Base-by-base conservation (phyloP, 108 stramenopile genomes). In the Conticribra guillardii region DNA sequence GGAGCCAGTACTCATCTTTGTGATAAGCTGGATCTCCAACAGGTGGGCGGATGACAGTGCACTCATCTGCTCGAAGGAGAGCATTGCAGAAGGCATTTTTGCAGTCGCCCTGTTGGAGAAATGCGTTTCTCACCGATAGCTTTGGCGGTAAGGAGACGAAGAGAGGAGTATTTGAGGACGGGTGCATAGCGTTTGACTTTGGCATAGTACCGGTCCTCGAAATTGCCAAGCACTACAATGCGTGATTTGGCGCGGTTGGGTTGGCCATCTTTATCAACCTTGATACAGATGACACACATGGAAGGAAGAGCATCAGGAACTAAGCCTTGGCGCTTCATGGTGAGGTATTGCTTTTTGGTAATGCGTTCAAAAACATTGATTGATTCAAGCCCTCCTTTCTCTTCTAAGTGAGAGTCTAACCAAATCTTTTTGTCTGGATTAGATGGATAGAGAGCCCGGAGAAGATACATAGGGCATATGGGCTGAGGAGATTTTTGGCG, bases 101-200 rank as follows among this genome's bases (percentile, higher is more conserved):
- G 56, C 59, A 60, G 49, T 71, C 69, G 4, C 69, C 58, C 34
- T 71, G 69, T 71, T 71, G 57, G 18, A 59, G 27, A n/a, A 1
- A 51, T 18, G 1, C 69, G 47, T 30, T 59, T 59, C 17, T 32
- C 34, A 11, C 30, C 11, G 14, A 69, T 32, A 4, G 45, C 57
- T 29, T 58, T 58, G 21, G 69, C 33, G 1, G 37, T 21, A 1
- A 62, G 60, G 1, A 62, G 32, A 26, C 62, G 11, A 9, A 63
- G 34, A 30, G 59, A 60, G 31, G 16, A 32, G 30, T 29, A 62
- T 44, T 61, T 59, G 31, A 71, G 48, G 47, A 71, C 70, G 0
- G 70, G 60, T 8, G 32, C 53, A 21, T 67, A 67, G 1, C n/a
- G 4, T 41, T 67, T 7, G 1, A 34, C 37, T 17, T 54, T 53